Percentiles rank a stretch among this genome's conserved stretches.
Conservation (phyloP, 257 asterid genomes). For the Lycium barbarum region DNA sequence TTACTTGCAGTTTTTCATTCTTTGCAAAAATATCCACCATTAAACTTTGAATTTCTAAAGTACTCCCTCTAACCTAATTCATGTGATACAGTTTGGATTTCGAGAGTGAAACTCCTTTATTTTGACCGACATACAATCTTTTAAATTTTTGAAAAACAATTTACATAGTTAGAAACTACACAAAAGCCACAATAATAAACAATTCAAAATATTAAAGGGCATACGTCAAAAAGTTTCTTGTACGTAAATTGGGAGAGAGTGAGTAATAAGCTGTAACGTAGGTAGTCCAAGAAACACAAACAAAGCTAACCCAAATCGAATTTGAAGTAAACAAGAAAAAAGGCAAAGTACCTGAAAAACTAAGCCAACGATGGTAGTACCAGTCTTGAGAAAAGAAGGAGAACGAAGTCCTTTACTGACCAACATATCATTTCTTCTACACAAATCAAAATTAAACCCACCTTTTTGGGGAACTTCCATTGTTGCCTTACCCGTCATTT, state of each 20-base stretch:
- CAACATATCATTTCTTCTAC: constrained; percentile 89
- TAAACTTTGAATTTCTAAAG: neutral
- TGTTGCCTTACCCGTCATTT: constrained; percentile 35
- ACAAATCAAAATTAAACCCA: constrained; percentile 83
- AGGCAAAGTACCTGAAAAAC: constrained; percentile 61
- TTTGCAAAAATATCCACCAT: neutral
- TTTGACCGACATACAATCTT: no score
- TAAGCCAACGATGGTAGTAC: constrained; percentile 92
- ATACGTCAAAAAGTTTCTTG: no score
- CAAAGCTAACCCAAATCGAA: constrained; percentile 3
- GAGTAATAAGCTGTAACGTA: neutral
- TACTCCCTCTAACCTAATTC: no score
- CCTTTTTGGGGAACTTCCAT: constrained; percentile 55
- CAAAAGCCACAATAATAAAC: no score
- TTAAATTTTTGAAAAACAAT: no score
- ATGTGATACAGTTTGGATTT: no score
- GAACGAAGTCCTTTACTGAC: constrained; percentile 66
- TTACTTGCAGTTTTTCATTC: neutral
- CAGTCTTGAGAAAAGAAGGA: constrained; percentile 84
- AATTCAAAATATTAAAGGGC: no score
- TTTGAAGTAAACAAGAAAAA: neutral
- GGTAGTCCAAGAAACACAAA: neutral
- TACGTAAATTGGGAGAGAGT: no score
- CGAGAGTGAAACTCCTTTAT: no score
- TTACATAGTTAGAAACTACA: no score